These are phyloP conservation scores for Xylariales sp. DNA, from an alignment of 2,329 filamentous ascomycete genomes.

Conservation along the genomic window DNA sequence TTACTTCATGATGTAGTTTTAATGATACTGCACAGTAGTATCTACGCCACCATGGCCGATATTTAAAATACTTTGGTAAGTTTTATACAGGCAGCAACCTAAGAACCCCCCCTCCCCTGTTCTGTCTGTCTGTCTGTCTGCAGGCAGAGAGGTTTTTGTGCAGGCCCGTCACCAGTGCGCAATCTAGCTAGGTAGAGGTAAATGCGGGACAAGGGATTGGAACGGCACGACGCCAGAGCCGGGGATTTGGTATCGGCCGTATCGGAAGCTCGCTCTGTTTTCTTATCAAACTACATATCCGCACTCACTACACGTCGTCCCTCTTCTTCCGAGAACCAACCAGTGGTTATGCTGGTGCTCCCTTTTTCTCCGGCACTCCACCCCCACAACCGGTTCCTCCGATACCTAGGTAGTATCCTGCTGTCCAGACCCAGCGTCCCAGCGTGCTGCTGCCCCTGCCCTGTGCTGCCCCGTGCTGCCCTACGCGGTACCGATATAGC, in stretches of 20 bases:
- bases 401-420: slow-evolving; percentile 18
- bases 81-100: background rate
- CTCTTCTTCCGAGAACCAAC: slow-evolving; percentile 10
- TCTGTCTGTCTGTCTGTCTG: background rate
- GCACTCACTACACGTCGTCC: background rate
- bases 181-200: background rate
- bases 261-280: slow-evolving; percentile 30
- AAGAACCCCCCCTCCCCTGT: too few relatives aligned
- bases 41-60: too few relatives aligned
- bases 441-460: slow-evolving; percentile 1
- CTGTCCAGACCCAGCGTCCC: background rate
- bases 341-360: slow-evolving; percentile 16
- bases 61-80: too few relatives aligned
- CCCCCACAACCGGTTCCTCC: slow-evolving; percentile 33
- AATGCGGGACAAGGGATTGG: background rate
- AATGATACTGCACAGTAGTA: too few relatives aligned
- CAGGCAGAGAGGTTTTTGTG: slow-evolving; percentile 8
- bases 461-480: background rate
- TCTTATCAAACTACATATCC: slow-evolving; percentile 17
- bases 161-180: slow-evolving; percentile 23
- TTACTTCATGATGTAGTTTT: too few relatives aligned
- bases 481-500: background rate
- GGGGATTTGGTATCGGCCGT: slow-evolving; percentile 30
- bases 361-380: slow-evolving; percentile 13
- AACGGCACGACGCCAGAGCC: slow-evolving; percentile 13